Conservation (phyloP, 2,329 filamentous ascomycete genomes). For the Escovopsis sp. region DNA sequence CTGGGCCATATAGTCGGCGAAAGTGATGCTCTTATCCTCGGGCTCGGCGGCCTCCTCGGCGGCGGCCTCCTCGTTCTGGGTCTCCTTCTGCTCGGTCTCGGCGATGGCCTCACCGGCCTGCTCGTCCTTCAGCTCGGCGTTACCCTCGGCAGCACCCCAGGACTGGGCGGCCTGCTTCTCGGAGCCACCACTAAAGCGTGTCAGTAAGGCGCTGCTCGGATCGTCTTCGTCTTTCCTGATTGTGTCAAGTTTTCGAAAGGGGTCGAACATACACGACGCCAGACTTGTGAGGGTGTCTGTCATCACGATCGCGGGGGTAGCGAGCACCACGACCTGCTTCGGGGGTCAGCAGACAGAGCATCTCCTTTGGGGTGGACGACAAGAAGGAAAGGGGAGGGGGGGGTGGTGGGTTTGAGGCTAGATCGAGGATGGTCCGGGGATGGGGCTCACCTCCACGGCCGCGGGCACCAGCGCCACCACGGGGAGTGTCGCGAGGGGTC, state of each 20-base stretch:
- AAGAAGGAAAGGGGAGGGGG: background rate
- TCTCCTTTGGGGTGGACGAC: background rate
- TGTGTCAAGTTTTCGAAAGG: too few species aligned
- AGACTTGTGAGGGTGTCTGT: constrained; percentile 35
- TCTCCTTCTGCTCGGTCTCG: constrained; percentile 66
- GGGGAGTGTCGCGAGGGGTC: constrained; percentile 35
- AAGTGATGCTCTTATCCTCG: constrained; percentile 82
- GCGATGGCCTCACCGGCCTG: constrained; percentile 82
- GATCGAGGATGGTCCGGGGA: too few species aligned
- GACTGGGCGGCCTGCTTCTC: constrained; percentile 80
- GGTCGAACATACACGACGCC: constrained; percentile 26
- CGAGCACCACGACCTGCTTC: constrained; percentile 38
- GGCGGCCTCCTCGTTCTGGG: constrained; percentile 32
- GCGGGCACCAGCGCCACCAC: constrained; percentile 49
- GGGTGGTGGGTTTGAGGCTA: too few species aligned
- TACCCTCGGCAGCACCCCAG: constrained; percentile 73
- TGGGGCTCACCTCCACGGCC: constrained; percentile 37
- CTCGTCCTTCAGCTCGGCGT: constrained; percentile 81
- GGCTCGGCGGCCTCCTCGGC: constrained; percentile 40
- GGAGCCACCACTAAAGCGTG: constrained; percentile 42
- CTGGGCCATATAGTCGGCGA: constrained; percentile 70
- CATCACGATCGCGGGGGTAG: constrained; percentile 36
- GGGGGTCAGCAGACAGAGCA: constrained; percentile 3
- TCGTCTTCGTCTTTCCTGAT: too few species aligned
- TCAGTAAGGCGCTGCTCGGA: constrained; percentile 6